Percentiles rank a stretch among this genome's conserved stretches.
phyloP scores from a whole-genome alignment of 2,329 filamentous ascomycete genomes.

The Alternaria alternata region DNA sequence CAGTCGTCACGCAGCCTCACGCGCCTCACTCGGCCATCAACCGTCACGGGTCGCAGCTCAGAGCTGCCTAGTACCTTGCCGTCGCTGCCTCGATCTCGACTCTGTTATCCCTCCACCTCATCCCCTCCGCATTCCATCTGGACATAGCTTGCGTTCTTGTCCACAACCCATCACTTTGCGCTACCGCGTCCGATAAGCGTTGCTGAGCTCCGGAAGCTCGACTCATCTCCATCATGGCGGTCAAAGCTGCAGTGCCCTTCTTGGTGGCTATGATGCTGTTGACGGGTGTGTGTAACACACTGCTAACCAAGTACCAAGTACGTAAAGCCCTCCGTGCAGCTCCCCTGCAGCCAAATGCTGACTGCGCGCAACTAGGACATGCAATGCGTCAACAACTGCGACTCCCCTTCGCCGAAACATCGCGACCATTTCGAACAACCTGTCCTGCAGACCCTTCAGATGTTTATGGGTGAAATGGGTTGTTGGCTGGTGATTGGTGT shows the following conservation, averaged over 20 bases:
- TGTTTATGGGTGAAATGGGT: slow-evolving; percentile 97
- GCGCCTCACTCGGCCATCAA: slow-evolving; percentile 31
- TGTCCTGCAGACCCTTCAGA: slow-evolving; percentile 93
- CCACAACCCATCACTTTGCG: background rate
- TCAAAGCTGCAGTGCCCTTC: slow-evolving; percentile 77
- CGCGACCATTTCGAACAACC: slow-evolving; percentile 88
- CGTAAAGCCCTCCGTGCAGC: slow-evolving; percentile 20
- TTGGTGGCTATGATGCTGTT: slow-evolving; percentile 96
- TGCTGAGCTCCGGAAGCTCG: slow-evolving; percentile 23
- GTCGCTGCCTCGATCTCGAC: slow-evolving; percentile 11
- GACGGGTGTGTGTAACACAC: slow-evolving; percentile 95
- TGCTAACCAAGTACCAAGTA: slow-evolving; percentile 96
- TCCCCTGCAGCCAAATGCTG: slow-evolving; percentile 19
- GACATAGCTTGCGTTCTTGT: slow-evolving; percentile 21
- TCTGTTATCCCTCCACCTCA: slow-evolving; percentile 3
- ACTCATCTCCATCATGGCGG: slow-evolving; percentile 66
- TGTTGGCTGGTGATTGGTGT: slow-evolving; percentile 89
- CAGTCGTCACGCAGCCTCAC: slow-evolving; percentile 41
- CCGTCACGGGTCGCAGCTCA: slow-evolving; percentile 36
- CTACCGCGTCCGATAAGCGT: slow-evolving; percentile 19
- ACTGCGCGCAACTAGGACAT: slow-evolving; percentile 71
- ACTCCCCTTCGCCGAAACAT: slow-evolving; percentile 70
- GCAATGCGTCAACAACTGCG: slow-evolving; percentile 93
- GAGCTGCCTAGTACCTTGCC: slow-evolving; percentile 31
- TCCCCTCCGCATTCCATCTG: slow-evolving; percentile 7